Base-by-base conservation (phyloP, 768 basidiomycete genomes). In the Pulveroboletus ravenelii region DNA sequence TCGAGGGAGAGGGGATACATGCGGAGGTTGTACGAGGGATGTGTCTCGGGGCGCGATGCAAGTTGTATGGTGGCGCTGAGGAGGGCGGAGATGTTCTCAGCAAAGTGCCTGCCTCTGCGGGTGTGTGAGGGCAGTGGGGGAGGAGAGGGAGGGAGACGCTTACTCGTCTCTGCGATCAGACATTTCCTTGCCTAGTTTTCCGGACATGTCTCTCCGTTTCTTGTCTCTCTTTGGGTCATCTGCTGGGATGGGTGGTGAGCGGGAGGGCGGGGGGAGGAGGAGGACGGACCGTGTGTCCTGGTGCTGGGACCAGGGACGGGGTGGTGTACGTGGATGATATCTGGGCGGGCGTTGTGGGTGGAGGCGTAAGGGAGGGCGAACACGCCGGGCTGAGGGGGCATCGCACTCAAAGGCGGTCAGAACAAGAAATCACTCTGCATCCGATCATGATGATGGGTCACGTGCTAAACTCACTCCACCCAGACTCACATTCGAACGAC, bases 121-220 rank as follows among this genome's bases (percentile, higher is more conserved):
- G 39, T n/a, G 20, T 23, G 39, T 62, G 50, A 64, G 59, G 46
- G 12, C 41, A 35, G 35, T 32, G 53, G 41, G 42, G 45, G 53
- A 34, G 20, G 41, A 51, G 47, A 15, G 14, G 10, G 12, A 23
- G 31, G 15, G 45, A n/a, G 5, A 29, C 5, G 74, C 79, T 62
- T 60, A 88, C 88, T 89, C 87, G 64, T 89, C 87, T 58, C 85
- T 72, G 51, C 86, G 75, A 67, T 90, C 87, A 62, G 66, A 76
- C 72, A 86, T 78, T 57, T 89, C 87, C 64, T 84, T 88, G 20
- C 80, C 81, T 27, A 85, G 64, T 70, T 81, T 86, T 47, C 81
- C 80, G n/a, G 80, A 76, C 29, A 84, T 63, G 47, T 89, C 87
- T 60, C 80, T 84, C 54, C 82, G 73, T 66, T 80, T 79, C 73